These are phyloP conservation scores for Salix koriyanagi DNA, from an alignment of 345 rosid genomes.

Conservation along the genomic window DNA sequence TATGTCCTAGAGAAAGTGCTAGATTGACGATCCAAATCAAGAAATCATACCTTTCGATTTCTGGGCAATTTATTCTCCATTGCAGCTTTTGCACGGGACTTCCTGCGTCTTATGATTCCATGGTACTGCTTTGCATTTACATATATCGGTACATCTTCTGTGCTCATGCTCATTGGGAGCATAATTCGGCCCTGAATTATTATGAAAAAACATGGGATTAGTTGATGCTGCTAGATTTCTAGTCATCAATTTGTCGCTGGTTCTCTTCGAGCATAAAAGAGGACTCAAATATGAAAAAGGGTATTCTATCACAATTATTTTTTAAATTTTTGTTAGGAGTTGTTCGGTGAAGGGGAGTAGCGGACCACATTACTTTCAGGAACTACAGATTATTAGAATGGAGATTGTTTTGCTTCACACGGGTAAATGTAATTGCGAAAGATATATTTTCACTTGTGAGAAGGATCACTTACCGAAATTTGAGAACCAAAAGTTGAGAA, in stretches of 20 bases:
- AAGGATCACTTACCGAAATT: conserved; percentile 39
- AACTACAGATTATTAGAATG: not conserved
- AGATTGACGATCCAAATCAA: not conserved
- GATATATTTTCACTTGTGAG: not conserved
- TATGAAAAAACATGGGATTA: conserved; percentile 4
- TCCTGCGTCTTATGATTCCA: conserved; percentile 84
- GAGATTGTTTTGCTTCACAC: not conserved
- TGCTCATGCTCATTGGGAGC: conserved; percentile 70
- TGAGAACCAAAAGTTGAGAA: conserved; percentile 70
- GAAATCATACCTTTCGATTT: conserved; percentile 58
- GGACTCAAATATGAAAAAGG: not conserved
- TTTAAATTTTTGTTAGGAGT: not conserved
- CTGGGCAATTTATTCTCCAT: conserved; percentile 46
- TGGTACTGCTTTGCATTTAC: conserved; percentile 97
- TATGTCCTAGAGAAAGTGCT: not conserved
- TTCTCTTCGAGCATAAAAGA: not conserved
- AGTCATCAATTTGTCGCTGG: not conserved
- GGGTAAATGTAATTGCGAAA: not conserved
- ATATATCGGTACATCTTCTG: conserved; percentile 76
- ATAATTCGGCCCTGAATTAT: conserved; percentile 60
- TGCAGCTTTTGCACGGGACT: conserved; percentile 85
- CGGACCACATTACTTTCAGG: not conserved
- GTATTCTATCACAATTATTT: not conserved
- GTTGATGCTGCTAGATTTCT: not conserved
- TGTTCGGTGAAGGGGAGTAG: not conserved